phyloP scores from a whole-genome alignment of 2,329 filamentous ascomycete genomes.

The Hypoxylon sp. region DNA sequence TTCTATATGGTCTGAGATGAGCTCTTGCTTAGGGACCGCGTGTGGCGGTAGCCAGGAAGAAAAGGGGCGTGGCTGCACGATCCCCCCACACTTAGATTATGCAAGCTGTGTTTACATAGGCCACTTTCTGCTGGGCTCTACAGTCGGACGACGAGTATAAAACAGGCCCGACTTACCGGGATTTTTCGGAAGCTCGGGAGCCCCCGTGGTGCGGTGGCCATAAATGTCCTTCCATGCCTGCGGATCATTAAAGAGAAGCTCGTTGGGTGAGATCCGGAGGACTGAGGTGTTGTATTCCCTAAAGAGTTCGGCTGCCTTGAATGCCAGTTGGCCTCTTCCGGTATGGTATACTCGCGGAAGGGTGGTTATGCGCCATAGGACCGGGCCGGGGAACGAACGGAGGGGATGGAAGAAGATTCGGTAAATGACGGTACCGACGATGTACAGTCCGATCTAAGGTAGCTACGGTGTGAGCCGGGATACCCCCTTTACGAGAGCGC shows the following conservation, averaged over 20 bases:
- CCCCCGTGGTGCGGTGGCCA: slow-evolving; percentile 51
- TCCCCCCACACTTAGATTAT: no score
- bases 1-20: slow-evolving; percentile 8
- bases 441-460: slow-evolving; percentile 22
- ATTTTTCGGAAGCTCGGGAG: slow-evolving; percentile 50
- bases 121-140: background rate
- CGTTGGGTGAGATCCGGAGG: slow-evolving; percentile 57
- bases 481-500: background rate
- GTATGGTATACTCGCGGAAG: slow-evolving; percentile 44
- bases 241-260: slow-evolving; percentile 56
- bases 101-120: background rate
- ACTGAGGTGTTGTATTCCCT: slow-evolving; percentile 53
- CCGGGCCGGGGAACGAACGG: slow-evolving; percentile 45
- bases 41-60: background rate
- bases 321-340: slow-evolving; percentile 43
- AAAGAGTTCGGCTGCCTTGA: slow-evolving; percentile 49
- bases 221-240: slow-evolving; percentile 57
- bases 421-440: slow-evolving; percentile 42
- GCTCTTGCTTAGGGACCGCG: background rate
- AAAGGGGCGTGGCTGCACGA: background rate
- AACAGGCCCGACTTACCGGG: slow-evolving; percentile 23
- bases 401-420: slow-evolving; percentile 49
- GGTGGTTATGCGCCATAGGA: slow-evolving; percentile 44
- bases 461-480: slow-evolving; percentile 22
- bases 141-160: background rate